These are phyloP conservation scores for Prunus dulcis DNA, from an alignment of 306 rosid species.

Conservation along the genomic window DNA sequence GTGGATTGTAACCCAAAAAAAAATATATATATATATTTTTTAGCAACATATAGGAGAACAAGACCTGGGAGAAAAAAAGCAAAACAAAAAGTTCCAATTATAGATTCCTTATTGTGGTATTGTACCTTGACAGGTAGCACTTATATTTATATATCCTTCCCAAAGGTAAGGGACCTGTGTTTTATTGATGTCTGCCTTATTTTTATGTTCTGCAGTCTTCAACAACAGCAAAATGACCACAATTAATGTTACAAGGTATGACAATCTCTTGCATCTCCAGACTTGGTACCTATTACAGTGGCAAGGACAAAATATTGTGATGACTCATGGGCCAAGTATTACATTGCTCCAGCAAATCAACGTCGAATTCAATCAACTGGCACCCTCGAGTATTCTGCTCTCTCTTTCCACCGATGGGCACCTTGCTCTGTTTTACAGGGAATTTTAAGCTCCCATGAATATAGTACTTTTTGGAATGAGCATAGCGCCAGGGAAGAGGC, in stretches of 20 bases:
- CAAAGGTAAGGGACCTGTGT: neutral
- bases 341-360: neutral
- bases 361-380: too few species aligned
- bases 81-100: neutral
- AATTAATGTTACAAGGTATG: neutral
- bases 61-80: neutral
- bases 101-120: neutral
- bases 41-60: neutral
- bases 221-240: neutral
- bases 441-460: too few species aligned
- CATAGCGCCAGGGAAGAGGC: too few species aligned
- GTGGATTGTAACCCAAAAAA: too few species aligned
- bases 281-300: neutral
- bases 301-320: neutral
- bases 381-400: too few species aligned
- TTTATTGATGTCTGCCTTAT: neutral
- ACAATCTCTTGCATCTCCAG: neutral
- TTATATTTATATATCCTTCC: neutral
- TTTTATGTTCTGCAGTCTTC: neutral
- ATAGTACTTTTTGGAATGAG: too few species aligned
- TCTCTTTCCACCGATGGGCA: too few species aligned
- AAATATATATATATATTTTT: too few species aligned
- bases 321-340: neutral
- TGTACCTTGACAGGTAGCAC: neutral
- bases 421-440: too few species aligned